A percentile compares a stretch with the other conserved stretches of the same genome.
phyloP scores from a whole-genome alignment of 2,329 filamentous ascomycete genomes.

The Thielaviopsis ethacetica region DNA sequence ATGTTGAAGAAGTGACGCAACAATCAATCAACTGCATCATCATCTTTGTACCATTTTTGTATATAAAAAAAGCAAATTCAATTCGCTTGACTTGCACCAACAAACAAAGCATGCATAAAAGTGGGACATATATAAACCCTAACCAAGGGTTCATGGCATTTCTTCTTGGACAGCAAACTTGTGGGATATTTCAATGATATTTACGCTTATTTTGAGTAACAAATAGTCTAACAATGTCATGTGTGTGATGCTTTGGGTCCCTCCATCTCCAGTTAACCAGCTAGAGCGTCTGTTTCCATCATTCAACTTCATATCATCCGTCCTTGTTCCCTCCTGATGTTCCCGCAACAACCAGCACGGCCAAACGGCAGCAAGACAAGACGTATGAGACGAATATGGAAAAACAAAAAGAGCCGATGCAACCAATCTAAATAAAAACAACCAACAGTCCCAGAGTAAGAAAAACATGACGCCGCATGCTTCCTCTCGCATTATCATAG shows the following conservation, averaged over 20 bases:
- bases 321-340: neutral
- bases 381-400: neutral
- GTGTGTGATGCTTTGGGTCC: neutral
- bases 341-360: too few relatives aligned
- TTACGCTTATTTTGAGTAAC: neutral
- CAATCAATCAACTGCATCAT: too few relatives aligned
- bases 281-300: constrained; percentile 2
- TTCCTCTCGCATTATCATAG: too few relatives aligned
- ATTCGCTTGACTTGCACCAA: too few relatives aligned
- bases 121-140: too few relatives aligned
- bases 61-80: too few relatives aligned
- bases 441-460: neutral
- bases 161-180: neutral
- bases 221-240: constrained; percentile 2
- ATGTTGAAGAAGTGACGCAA: too few relatives aligned
- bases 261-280: constrained; percentile 2
- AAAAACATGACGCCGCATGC: neutral
- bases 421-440: neutral
- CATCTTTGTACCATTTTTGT: too few relatives aligned
- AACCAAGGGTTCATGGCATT: too few relatives aligned
- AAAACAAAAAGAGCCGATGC: neutral
- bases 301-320: neutral
- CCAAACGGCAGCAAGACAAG: neutral
- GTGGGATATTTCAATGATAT: neutral
- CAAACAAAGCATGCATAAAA: too few relatives aligned